phyloP scores from a whole-genome alignment of 2,329 filamentous ascomycete species.

The Atkinsonella texensis region DNA sequence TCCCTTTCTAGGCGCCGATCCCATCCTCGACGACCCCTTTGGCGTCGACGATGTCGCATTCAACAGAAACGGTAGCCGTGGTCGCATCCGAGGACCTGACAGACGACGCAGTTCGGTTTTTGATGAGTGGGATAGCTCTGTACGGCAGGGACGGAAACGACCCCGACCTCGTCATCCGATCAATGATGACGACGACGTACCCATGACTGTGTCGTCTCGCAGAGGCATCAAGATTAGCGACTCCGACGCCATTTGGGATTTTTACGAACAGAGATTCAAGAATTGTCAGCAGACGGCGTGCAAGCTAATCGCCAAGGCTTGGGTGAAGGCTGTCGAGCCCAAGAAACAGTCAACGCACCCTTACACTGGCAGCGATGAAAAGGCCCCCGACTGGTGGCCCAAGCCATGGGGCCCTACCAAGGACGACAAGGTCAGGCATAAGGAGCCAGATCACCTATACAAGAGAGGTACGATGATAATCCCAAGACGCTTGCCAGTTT shows the following conservation, averaged over 20 bases:
- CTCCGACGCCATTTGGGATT: conserved; percentile 39
- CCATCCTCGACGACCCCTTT: conserved; percentile 21
- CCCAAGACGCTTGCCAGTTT: neutral
- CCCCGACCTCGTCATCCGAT: conserved; percentile 23
- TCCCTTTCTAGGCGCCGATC: conserved; percentile 17
- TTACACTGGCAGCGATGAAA: conserved; percentile 53
- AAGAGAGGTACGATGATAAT: conserved; percentile 43
- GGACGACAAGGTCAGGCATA: conserved; percentile 49
- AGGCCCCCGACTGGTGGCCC: conserved; percentile 57
- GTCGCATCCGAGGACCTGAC: conserved; percentile 16
- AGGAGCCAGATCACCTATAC: conserved; percentile 61
- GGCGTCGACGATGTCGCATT: conserved; percentile 15
- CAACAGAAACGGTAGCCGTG: conserved; percentile 14
- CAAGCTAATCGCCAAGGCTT: conserved; percentile 62
- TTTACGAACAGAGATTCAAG: conserved; percentile 50
- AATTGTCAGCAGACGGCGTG: conserved; percentile 59
- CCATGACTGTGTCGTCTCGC: conserved; percentile 27
- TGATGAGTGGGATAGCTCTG: conserved; percentile 21
- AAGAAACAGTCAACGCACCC: conserved; percentile 68
- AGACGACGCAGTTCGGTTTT: conserved; percentile 20
- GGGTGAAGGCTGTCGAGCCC: conserved; percentile 63
- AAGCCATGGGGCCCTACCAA: conserved; percentile 37
- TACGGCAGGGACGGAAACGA: conserved; percentile 17
- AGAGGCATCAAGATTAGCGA: conserved; percentile 41
- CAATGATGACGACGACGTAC: conserved; percentile 29